Percentiles rank a stretch among this genome's conserved stretches.
phyloP scores from a whole-genome alignment of 495 filamentous ascomycete species.

The Lasiosphaeria miniovina region DNA sequence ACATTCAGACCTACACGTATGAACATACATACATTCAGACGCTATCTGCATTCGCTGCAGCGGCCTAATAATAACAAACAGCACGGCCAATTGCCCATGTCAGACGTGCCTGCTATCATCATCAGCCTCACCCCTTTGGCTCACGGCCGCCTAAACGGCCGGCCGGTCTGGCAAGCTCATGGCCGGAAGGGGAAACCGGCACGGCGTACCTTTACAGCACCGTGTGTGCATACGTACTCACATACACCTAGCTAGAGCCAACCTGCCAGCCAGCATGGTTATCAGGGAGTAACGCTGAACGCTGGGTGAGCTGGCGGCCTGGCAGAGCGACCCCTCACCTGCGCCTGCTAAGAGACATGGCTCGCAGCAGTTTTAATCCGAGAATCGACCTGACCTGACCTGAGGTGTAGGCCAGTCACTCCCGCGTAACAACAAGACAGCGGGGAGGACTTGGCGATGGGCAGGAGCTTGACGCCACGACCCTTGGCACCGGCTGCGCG shows the following conservation, averaged over 20 bases:
- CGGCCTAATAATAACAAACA: slow-evolving; percentile 16
- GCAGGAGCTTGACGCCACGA: not conserved
- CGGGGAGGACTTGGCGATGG: not conserved
- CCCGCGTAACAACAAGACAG: not conserved
- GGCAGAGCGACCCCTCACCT: not conserved
- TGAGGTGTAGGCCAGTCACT: not conserved
- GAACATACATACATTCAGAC: too few species aligned
- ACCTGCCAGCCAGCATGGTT: not conserved
- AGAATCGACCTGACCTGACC: not conserved
- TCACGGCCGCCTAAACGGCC: slow-evolving; percentile 5
- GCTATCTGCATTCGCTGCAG: slow-evolving; percentile 7
- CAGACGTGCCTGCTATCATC: slow-evolving; percentile 11
- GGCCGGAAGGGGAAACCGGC: not conserved
- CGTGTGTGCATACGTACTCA: not conserved
- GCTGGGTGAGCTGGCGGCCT: not conserved
- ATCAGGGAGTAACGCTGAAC: not conserved
- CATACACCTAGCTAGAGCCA: not conserved
- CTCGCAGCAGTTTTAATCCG: not conserved
- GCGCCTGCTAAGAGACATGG: not conserved
- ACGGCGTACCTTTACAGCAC: not conserved
- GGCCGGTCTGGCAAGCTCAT: not conserved
- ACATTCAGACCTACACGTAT: too few species aligned
- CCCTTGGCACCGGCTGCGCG: slow-evolving; percentile 3
- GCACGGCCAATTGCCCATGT: slow-evolving; percentile 8
- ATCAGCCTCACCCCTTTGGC: slow-evolving; percentile 21